Base-by-base conservation (phyloP, 1,139 yeast genomes). In the Groenewaldozyma sp. region DNA sequence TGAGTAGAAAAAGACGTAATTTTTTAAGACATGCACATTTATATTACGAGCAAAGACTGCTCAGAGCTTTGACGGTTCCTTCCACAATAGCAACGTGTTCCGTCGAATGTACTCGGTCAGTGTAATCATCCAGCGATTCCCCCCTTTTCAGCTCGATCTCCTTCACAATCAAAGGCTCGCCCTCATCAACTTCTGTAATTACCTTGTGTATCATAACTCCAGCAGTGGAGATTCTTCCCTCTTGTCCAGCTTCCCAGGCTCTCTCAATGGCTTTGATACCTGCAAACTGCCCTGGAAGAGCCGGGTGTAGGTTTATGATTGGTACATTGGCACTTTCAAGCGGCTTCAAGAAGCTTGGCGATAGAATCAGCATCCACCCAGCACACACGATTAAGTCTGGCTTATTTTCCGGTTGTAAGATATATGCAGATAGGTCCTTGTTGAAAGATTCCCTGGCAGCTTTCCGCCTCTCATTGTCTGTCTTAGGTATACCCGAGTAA, bases 191-290 rank as follows among this genome's bases (percentile, higher is more conserved):
- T 53, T 83, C 94, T 38, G 88, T 82, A 50, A 91, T 88, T 20
- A 91, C 97, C 56, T 82, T 76, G 64, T 91, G 98, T 38, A 93
- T 83, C 98, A 91, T 91, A 40, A 93, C 83, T 1, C 98, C 98
- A n/a, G 94, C 95, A 52, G 74, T 74, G 11, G 71, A 56, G 43
- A 82, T 73, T 45, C 73, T 73, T 7, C 94, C 94, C 36, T 71
- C 74, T 56, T 86, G 95, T 32, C 96, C 96, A 9, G 94, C 94
- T 54, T 84, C 70, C 91, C 94, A 88, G 0, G 96, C 95, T 53
- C 97, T 70, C 54, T 91, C 95, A 46, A 91, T 91, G 18, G 98
- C 97, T 63, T 84, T 88, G 9, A 94, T 88, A 3, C 98, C 98
- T 45, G 91, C 96, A 67, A 91, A 91, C 2, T 88, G 88, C 19